Evolutionary conservation across 2,329 filamentous ascomycete species (phyloP).

Genomic region (Paraphaeosphaeria minitans): DNA sequence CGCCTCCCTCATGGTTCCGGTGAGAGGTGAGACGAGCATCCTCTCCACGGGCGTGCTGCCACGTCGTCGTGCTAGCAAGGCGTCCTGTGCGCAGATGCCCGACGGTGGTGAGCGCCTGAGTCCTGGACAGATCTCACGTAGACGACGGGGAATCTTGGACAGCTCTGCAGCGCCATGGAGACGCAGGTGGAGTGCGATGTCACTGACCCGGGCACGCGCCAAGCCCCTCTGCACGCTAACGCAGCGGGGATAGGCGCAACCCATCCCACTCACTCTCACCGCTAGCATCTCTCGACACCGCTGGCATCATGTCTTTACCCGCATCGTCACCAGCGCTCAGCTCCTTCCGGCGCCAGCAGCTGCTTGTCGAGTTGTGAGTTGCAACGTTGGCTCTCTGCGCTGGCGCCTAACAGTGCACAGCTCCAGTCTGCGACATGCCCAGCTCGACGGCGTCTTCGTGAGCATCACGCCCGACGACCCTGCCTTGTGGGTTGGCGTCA

Average conservation of each 20-base stretch:
- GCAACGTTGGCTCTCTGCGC: constrained; percentile 20
- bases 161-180: background rate
- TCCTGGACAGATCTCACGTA: background rate
- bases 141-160: background rate
- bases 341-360: constrained; percentile 72
- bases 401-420: constrained; percentile 54
- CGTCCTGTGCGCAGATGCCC: constrained; percentile 4
- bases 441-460: constrained; percentile 86
- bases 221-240: constrained; percentile 3
- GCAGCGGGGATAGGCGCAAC: constrained; percentile 5
- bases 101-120: constrained; percentile 6
- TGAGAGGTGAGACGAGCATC: constrained; percentile 4
- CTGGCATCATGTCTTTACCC: constrained; percentile 31
- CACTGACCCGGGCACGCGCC: background rate
- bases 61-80: constrained; percentile 8
- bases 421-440: constrained; percentile 78
- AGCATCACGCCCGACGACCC: constrained; percentile 81
- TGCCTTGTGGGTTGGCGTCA: constrained; percentile 83
- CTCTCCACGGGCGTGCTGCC: constrained; percentile 9
- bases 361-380: constrained; percentile 80
- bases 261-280: background rate
- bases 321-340: constrained; percentile 30
- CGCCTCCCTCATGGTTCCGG: background rate
- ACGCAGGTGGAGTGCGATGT: background rate
- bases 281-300: constrained; percentile 4